A percentile compares a stretch with the other conserved stretches of the same genome.
phyloP scores from a whole-genome alignment of 2,329 filamentous ascomycete genomes.

The Stemphylium beticola region DNA sequence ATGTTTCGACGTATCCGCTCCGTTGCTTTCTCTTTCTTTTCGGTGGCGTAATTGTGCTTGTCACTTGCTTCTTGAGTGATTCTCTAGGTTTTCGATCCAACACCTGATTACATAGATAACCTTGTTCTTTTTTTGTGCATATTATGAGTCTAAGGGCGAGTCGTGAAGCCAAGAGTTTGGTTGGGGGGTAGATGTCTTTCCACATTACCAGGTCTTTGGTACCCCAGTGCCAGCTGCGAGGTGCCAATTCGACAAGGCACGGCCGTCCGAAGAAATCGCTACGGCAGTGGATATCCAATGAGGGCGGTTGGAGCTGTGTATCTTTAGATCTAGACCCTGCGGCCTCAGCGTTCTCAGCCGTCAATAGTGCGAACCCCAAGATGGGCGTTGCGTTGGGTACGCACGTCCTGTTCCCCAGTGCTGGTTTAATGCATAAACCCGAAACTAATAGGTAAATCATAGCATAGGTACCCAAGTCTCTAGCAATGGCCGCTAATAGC shows the following conservation, averaged over 20 bases:
- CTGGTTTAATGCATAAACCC: neutral
- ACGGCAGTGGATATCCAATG: conserved; percentile 1
- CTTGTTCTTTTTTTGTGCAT: conserved; percentile 3
- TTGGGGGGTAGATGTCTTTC: neutral
- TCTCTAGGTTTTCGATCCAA: neutral
- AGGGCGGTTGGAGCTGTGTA: neutral
- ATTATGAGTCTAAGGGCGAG: neutral
- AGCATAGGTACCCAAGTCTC: neutral
- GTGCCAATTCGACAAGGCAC: neutral
- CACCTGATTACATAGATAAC: neutral
- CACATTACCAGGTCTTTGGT: conserved; percentile 1
- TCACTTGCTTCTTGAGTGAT: neutral
- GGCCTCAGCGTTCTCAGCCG: conserved; percentile 5
- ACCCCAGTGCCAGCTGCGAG: neutral
- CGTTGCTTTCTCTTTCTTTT: neutral
- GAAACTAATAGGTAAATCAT: neutral
- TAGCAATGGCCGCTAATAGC: neutral
- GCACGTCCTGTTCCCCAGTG: neutral
- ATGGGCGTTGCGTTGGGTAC: conserved; percentile 5
- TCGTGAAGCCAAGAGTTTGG: neutral
- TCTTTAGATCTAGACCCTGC: conserved; percentile 12
- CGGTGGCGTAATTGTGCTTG: neutral
- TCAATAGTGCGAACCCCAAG: conserved; percentile 15
- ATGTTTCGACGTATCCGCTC: neutral
- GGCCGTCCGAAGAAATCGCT: neutral